Evolutionary conservation across 352 stramenopile genomes (phyloP).

Genomic region (Phytophthora hybrid): DNA sequence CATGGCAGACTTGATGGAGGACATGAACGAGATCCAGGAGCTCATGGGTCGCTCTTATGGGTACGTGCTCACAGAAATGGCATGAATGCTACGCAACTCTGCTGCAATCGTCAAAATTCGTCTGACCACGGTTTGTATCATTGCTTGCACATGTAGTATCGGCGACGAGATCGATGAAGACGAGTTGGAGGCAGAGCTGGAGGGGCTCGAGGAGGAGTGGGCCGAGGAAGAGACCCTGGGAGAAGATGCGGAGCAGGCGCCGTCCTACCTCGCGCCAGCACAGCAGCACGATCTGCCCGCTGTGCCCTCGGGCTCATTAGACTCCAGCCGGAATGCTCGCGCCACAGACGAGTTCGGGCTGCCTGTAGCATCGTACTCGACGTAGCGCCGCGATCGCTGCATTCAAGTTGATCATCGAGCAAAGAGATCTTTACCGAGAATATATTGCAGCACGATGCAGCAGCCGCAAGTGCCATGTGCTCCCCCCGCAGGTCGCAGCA

Average conservation of each 20-base stretch:
- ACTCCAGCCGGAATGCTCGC: constrained; percentile 34
- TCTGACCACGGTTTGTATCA: neutral
- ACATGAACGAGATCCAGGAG: constrained; percentile 99
- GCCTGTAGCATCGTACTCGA: constrained; percentile 56
- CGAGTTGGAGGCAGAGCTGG: constrained; percentile 95
- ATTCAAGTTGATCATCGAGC: neutral
- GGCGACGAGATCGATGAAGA: constrained; percentile 95
- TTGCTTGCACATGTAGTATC: constrained; percentile 61
- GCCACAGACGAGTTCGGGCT: constrained; percentile 82
- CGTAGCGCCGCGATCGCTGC: constrained; percentile 14
- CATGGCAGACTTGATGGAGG: constrained; percentile 97
- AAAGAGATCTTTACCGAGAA: constrained; percentile 6
- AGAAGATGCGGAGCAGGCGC: constrained; percentile 53
- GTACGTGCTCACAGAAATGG: constrained; percentile 40
- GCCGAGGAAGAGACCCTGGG: constrained; percentile 71
- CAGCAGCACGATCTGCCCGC: constrained; percentile 68
- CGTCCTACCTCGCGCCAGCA: constrained; percentile 69
- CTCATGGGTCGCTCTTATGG: constrained; percentile 96
- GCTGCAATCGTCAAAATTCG: neutral
- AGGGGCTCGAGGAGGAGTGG: constrained; percentile 94
- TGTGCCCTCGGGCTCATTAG: constrained; percentile 56
- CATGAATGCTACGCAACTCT: neutral
- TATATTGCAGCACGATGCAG: neutral
- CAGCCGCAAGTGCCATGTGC: neutral
- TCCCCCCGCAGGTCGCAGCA: neutral